Base-by-base conservation (phyloP, 1,284 basidiomycete species). In the Sphaerobolus stellatus region DNA sequence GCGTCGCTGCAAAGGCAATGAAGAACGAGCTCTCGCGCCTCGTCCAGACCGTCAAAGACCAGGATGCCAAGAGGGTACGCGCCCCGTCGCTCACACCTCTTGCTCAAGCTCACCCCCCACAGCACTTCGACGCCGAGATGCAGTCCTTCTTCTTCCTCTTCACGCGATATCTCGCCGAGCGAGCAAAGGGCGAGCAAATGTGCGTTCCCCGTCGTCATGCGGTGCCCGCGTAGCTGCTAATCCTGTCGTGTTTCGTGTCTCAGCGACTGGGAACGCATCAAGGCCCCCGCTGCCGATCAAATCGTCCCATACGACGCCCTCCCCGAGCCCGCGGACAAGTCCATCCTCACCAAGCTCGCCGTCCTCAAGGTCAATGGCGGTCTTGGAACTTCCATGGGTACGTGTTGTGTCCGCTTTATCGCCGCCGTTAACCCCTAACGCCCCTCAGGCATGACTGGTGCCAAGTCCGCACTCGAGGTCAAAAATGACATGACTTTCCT, bases 361-460 rank as follows among this genome's bases (percentile, higher is more conserved):
- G 97, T 99, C 31, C 88, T 99, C 77, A 99, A 99, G 79, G 92
- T 99, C 72, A 99, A 99, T 74, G 97, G 97, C 74, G 97, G 97
- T 76, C 88, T 99, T 58, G 97, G 97, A 67, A 96, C 94, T 36
- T 96, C 94, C 54, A 96, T 96, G 93, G 94, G 93, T 80, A 59
- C 41, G 80, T 69, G 41, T 24, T n/a, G 30, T 8, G 27, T 13
- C 11, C 29, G n/a, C 25, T 33, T 62, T 20, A 56, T 2, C 58
- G 38, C 33, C 53, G 28, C 33, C 31, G 6, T 43, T 20, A 41
- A 49, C 50, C 31, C 34, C 45, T 40, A 43, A 25, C 27, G 5
- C 36, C 16, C 40, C 50, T 6, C 60, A 89, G 86, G 88, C 50
- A 94, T 95, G 93, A 94, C 92, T 27, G 94, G 92, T 54, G 92